Evolutionary conservation across 176 grass and related monocot species (phyloP).

Genomic region (Poa pratensis): DNA sequence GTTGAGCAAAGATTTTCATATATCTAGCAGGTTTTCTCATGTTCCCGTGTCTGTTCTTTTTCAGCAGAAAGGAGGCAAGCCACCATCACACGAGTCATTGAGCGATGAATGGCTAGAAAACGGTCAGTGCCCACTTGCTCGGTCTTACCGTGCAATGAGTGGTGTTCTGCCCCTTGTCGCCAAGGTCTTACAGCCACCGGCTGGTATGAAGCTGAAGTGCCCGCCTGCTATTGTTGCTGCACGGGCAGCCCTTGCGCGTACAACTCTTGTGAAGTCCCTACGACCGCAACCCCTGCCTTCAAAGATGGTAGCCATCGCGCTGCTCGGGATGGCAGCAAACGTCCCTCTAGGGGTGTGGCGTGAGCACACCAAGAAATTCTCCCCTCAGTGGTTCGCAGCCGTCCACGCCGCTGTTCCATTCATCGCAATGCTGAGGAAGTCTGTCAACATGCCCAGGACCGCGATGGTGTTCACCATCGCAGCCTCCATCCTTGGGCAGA

Average conservation of each 20-base stretch:
- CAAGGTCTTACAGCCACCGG: constrained; percentile 69
- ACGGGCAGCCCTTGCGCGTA: constrained; percentile 78
- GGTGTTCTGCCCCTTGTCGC: constrained; percentile 83
- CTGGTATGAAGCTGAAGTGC: constrained; percentile 90
- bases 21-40: constrained; percentile 5
- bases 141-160: constrained; percentile 85
- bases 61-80: constrained; percentile 77
- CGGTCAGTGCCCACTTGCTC: constrained; percentile 89
- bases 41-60: constrained; percentile 3
- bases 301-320: constrained; percentile 89
- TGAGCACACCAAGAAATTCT: constrained; percentile 94
- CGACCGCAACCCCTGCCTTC: constrained; percentile 75
- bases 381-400: constrained; percentile 87
- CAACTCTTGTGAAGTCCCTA: constrained; percentile 80
- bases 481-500: constrained; percentile 92
- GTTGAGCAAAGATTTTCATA: neutral
- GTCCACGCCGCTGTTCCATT: constrained; percentile 86
- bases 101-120: constrained; percentile 91
- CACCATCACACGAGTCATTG: constrained; percentile 70
- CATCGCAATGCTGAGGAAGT: constrained; percentile 94
- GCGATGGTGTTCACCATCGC: constrained; percentile 93
- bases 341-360: constrained; percentile 94
- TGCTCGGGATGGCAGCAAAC: constrained; percentile 90
- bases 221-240: constrained; percentile 78
- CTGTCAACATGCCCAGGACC: constrained; percentile 83